A percentile compares a stretch with the other conserved stretches of the same genome.
Evolutionary conservation across 2,329 filamentous ascomycete genomes (phyloP).

Genomic region (Aspergillus thermomutatus): DNA sequence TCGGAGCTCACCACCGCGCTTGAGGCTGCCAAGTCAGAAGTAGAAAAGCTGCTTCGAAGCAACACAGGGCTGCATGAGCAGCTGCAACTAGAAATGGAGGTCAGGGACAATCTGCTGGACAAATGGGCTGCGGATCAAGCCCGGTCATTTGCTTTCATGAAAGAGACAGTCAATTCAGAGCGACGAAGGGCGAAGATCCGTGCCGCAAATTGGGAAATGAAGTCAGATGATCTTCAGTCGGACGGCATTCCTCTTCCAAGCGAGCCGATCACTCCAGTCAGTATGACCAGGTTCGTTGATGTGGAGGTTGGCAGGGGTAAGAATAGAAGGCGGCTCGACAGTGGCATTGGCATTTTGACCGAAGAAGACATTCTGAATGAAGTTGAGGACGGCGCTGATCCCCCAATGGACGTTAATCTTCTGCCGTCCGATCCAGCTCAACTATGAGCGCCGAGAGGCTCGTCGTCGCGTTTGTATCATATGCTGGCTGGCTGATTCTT

Average conservation of each 20-base stretch:
- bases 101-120: constrained; percentile 32
- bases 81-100: constrained; percentile 35
- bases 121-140: constrained; percentile 33
- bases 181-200: constrained; percentile 40
- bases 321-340: constrained; percentile 37
- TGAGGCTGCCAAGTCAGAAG: constrained; percentile 32
- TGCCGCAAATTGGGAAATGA: constrained; percentile 39
- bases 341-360: constrained; percentile 37
- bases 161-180: constrained; percentile 37
- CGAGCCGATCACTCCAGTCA: constrained; percentile 44
- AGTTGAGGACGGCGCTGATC: constrained; percentile 24
- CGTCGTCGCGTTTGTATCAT: background rate
- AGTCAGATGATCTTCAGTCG: constrained; percentile 35
- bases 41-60: constrained; percentile 32
- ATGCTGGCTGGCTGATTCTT: background rate
- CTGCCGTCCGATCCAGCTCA: constrained; percentile 25
- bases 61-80: constrained; percentile 38
- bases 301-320: constrained; percentile 40
- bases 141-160: constrained; percentile 32
- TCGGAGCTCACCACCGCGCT: constrained; percentile 40
- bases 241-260: constrained; percentile 28
- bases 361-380: constrained; percentile 31
- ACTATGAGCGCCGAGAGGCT: constrained; percentile 8
- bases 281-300: constrained; percentile 41
- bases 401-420: constrained; percentile 12